Percentiles rank a stretch among this genome's conserved stretches.
Evolutionary conservation across 139 green algal species (phyloP).

Genomic region (Chlorella sp.): DNA sequence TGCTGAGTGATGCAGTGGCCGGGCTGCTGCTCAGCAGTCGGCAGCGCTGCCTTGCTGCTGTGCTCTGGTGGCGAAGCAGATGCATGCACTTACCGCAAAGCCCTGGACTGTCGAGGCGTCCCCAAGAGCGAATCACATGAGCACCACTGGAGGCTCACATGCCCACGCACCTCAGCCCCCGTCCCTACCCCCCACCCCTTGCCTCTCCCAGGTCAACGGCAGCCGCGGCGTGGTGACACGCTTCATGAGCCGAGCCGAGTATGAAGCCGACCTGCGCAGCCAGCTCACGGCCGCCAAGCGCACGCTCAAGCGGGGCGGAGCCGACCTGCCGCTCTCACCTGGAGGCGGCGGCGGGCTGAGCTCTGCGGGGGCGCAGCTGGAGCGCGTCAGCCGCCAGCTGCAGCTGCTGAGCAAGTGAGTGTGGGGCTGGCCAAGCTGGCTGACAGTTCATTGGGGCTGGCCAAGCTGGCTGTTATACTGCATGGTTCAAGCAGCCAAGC

Average conservation of each 20-base stretch:
- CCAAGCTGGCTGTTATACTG: too few relatives aligned
- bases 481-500: too few relatives aligned
- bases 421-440: background rate
- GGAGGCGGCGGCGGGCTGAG: background rate
- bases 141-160: too few relatives aligned
- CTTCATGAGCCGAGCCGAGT: slow-evolving; percentile 32
- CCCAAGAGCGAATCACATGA: too few relatives aligned
- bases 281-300: background rate
- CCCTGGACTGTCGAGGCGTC: too few relatives aligned
- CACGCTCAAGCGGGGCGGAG: background rate
- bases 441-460: too few relatives aligned
- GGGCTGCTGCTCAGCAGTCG: too few relatives aligned
- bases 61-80: too few relatives aligned
- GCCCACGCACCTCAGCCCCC: background rate
- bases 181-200: background rate
- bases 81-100: too few relatives aligned
- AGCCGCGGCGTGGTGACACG: slow-evolving; percentile 65
- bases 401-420: background rate
- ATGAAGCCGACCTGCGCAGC: background rate
- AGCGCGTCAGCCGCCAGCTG: background rate
- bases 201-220: slow-evolving; percentile 78
- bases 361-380: background rate
- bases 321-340: background rate
- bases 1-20: too few relatives aligned
- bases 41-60: too few relatives aligned